A percentile compares a stretch with the other conserved stretches of the same genome.
These are phyloP conservation scores for Umbelopsis sp. DNA, from an alignment of 371 early-diverging fungal genomes.

Conservation along the genomic window DNA sequence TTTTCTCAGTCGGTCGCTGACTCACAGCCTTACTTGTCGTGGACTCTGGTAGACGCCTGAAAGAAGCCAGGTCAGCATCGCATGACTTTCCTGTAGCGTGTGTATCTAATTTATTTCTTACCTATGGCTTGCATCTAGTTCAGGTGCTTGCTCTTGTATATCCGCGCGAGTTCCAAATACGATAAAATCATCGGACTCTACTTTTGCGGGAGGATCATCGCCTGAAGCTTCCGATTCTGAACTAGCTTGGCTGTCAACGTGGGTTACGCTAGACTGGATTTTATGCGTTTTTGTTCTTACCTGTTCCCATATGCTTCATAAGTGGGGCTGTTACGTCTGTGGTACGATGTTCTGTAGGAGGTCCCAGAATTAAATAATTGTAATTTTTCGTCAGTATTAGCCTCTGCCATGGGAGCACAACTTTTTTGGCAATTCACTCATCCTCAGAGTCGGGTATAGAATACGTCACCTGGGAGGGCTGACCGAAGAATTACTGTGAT, in stretches of 20 bases:
- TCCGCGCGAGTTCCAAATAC: conserved; percentile 7
- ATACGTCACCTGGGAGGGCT: background rate
- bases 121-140: background rate
- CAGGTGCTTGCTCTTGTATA: background rate
- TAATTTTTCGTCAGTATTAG: background rate
- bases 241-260: conserved; percentile 15
- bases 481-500: background rate
- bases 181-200: conserved; percentile 17
- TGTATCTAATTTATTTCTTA: background rate
- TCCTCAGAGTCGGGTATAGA: background rate
- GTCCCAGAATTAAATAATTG: background rate
- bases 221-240: conserved; percentile 36
- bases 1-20: conserved; percentile 26
- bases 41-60: too few relatives aligned
- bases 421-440: too few relatives aligned
- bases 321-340: conserved; percentile 38
- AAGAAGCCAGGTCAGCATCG: too few relatives aligned
- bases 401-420: background rate
- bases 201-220: conserved; percentile 26
- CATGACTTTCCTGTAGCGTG: too few relatives aligned
- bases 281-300: background rate
- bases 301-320: conserved; percentile 39
- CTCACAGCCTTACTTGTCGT: background rate
- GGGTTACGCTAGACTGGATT: conserved; percentile 12
- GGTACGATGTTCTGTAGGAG: background rate